Percentiles rank a stretch among this genome's conserved stretches.
Conservation (phyloP, 768 basidiomycete species). For the Phanerochaete carnosa region DNA sequence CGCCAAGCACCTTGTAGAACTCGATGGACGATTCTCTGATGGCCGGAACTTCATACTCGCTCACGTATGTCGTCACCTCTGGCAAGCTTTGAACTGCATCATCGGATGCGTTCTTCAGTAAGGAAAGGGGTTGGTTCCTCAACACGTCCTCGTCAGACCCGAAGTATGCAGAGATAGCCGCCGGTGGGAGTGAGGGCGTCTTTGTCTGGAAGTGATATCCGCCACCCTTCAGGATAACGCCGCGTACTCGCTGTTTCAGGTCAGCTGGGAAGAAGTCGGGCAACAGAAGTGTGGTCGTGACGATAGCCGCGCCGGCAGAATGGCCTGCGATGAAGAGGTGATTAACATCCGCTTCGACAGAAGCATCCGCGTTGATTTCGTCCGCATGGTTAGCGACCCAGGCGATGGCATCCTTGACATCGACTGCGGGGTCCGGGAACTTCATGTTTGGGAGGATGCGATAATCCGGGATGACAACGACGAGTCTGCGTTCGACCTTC, state of each 20-base stretch:
- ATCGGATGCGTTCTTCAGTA: slow-evolving; percentile 36
- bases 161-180: slow-evolving; percentile 36
- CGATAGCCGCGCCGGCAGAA: slow-evolving; percentile 57
- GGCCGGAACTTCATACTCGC: slow-evolving; percentile 51
- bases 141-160: slow-evolving; percentile 33
- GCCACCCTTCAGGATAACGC: slow-evolving; percentile 44
- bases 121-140: slow-evolving; percentile 37
- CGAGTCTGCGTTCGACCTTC: slow-evolving; percentile 27
- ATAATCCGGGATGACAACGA: slow-evolving; percentile 69
- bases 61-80: slow-evolving; percentile 43
- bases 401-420: slow-evolving; percentile 55
- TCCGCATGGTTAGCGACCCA: slow-evolving; percentile 45
- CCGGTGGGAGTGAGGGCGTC: not conserved
- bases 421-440: slow-evolving; percentile 55
- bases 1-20: slow-evolving; percentile 39
- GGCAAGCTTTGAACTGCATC: slow-evolving; percentile 40
- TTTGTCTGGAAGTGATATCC: slow-evolving; percentile 33
- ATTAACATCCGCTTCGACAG: slow-evolving; percentile 34
- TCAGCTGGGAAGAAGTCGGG: slow-evolving; percentile 17
- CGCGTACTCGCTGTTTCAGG: slow-evolving; percentile 37
- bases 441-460: slow-evolving; percentile 53
- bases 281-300: slow-evolving; percentile 42
- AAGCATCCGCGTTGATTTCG: slow-evolving; percentile 9
- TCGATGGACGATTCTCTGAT: slow-evolving; percentile 32
- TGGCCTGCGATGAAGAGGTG: slow-evolving; percentile 52